Conservation (phyloP, 1,139 yeast genomes). For the Hanseniaspora uvarum region DNA sequence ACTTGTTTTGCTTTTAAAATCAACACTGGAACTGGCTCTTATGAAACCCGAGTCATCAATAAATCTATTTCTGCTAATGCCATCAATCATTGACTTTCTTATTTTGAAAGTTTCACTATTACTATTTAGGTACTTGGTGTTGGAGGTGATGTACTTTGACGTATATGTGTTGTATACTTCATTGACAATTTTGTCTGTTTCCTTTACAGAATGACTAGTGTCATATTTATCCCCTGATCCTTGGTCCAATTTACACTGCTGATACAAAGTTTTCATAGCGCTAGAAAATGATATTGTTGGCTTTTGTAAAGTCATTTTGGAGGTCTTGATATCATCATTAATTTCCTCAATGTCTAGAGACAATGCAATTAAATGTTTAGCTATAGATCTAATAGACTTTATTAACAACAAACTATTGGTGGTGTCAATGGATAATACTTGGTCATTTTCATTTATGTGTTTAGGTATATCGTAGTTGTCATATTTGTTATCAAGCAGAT, state of each 20-base stretch:
- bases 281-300: conserved; percentile 37
- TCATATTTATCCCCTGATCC: conserved; percentile 39
- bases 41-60: conserved; percentile 19
- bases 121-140: background rate
- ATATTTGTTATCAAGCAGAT: background rate
- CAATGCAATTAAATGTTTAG: conserved; percentile 3
- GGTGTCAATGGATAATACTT: background rate
- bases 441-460: background rate
- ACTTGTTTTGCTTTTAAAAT: conserved; percentile 34
- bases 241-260: conserved; percentile 38
- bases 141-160: conserved; percentile 28
- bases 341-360: conserved; percentile 8
- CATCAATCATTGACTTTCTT: conserved; percentile 3
- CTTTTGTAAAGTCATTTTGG: background rate
- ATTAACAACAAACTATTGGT: conserved; percentile 1
- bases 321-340: background rate
- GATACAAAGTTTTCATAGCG: conserved; percentile 36
- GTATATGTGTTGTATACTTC: conserved; percentile 36
- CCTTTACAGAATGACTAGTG: conserved; percentile 37
- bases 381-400: conserved; percentile 4
- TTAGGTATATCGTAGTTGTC: background rate
- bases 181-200: conserved; percentile 42
- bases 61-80: conserved; percentile 17
- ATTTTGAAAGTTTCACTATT: conserved; percentile 11
- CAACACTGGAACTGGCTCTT: conserved; percentile 35